A percentile compares a stretch with the other conserved stretches of the same genome.
These are phyloP conservation scores for Didymella segeticola DNA, from an alignment of 2,329 filamentous ascomycete genomes.

Conservation along the genomic window DNA sequence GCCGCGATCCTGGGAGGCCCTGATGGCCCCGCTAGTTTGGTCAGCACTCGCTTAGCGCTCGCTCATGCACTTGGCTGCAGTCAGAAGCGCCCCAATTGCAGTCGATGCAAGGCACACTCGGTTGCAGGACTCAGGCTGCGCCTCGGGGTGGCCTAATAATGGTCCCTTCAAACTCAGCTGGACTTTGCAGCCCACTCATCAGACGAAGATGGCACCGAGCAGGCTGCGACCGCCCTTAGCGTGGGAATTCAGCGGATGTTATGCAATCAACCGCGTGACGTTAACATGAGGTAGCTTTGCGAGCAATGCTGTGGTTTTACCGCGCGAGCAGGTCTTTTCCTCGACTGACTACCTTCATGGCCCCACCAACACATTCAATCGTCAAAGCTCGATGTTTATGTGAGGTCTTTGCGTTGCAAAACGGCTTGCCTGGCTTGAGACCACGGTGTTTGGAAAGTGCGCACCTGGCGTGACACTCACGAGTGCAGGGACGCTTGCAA, in stretches of 20 bases:
- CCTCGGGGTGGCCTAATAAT: conserved; percentile 1
- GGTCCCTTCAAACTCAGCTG: not conserved
- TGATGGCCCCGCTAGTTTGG: conserved; percentile 6
- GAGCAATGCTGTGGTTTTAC: not conserved
- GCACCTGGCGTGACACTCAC: not conserved
- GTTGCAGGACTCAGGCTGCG: conserved; percentile 1
- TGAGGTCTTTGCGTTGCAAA: not conserved
- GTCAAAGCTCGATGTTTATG: not conserved
- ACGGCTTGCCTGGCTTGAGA: too few species aligned
- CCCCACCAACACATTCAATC: not conserved
- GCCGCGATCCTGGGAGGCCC: conserved; percentile 1
- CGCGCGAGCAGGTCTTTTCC: not conserved
- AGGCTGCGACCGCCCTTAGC: not conserved
- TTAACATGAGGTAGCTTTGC: not conserved
- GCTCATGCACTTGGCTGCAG: conserved; percentile 4
- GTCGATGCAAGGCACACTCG: conserved; percentile 9
- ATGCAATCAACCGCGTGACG: not conserved
- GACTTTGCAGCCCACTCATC: not conserved
- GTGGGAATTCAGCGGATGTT: not conserved
- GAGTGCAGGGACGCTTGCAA: not conserved
- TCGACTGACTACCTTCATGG: not conserved
- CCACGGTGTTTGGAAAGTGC: not conserved
- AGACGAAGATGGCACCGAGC: not conserved
- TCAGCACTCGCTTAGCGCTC: conserved; percentile 11
- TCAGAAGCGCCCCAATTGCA: conserved; percentile 3